These are phyloP conservation scores for Yarrowia phangngaensis DNA, from an alignment of 805 yeast genomes.

Conservation along the genomic window DNA sequence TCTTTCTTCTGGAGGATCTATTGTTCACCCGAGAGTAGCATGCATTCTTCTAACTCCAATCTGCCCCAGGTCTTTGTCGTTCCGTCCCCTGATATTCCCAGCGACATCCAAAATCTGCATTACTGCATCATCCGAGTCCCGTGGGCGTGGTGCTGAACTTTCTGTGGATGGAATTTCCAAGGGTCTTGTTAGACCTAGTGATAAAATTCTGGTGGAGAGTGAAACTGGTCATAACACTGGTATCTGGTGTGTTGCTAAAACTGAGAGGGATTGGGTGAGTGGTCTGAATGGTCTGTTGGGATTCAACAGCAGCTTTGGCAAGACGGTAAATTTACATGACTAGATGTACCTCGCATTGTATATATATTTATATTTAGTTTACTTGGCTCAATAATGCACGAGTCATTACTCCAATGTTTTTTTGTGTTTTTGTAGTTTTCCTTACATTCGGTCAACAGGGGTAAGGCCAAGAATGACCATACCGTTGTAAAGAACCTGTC, in stretches of 20 bases:
- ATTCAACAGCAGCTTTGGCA: conserved; percentile 75
- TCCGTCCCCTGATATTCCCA: conserved; percentile 82
- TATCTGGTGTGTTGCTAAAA: conserved; percentile 80
- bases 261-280: conserved; percentile 85
- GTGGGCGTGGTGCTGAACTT: conserved; percentile 51
- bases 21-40: conserved; percentile 83
- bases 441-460: conserved; percentile 97
- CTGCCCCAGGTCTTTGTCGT: conserved; percentile 87
- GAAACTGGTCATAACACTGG: conserved; percentile 45
- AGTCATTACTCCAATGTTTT: background rate
- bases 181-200: conserved; percentile 64
- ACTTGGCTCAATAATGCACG: too few relatives aligned
- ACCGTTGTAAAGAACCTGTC: conserved; percentile 86
- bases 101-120: conserved; percentile 59
- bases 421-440: background rate
- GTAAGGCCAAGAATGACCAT: conserved; percentile 85
- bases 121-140: conserved; percentile 37
- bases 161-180: conserved; percentile 83
- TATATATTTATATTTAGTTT: background rate
- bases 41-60: conserved; percentile 82
- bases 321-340: conserved; percentile 24
- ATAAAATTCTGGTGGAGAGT: conserved; percentile 41
- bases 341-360: too few relatives aligned
- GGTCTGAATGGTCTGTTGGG: conserved; percentile 86
- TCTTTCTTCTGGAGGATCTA: conserved; percentile 84